Percentiles rank a stretch among this genome's conserved stretches.
Conservation (phyloP, 208 protist species). For the Leishmania arabica region DNA sequence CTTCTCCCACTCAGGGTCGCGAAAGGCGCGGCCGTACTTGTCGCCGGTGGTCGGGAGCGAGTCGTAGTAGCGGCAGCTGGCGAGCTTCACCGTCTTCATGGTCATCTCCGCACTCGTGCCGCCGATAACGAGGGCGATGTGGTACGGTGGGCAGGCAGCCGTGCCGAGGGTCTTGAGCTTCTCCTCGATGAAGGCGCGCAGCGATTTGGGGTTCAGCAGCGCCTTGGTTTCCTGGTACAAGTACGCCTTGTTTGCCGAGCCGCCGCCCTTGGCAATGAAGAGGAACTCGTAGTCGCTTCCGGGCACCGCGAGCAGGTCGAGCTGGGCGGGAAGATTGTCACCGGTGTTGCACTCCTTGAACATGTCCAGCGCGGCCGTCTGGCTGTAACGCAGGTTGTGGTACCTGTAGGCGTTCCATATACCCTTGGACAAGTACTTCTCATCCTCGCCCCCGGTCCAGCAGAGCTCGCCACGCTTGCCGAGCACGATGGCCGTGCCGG, state of each 20-base stretch:
- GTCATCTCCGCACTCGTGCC: constrained; percentile 97
- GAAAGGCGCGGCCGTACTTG: constrained; percentile 93
- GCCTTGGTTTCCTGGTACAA: constrained; percentile 98
- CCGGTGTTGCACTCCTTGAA: constrained; percentile 98
- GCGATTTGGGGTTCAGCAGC: constrained; percentile 92
- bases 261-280: constrained; percentile 98
- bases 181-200: constrained; percentile 93
- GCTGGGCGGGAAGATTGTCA: constrained; percentile 97
- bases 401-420: constrained; percentile 96
- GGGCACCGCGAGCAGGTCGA: constrained; percentile 94
- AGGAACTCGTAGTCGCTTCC: constrained; percentile 97
- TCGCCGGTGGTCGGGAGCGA: constrained; percentile 94
- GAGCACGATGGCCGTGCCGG: constrained; percentile 97
- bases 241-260: constrained; percentile 98
- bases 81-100: constrained; percentile 98
- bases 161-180: constrained; percentile 96
- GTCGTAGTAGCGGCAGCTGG: constrained; percentile 95
- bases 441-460: constrained; percentile 96
- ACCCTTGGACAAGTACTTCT: constrained; percentile 93
- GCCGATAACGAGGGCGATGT: constrained; percentile 97
- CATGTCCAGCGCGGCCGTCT: constrained; percentile 96
- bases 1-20: constrained; percentile 95
- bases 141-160: constrained; percentile 98
- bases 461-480: constrained; percentile 97
- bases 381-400: constrained; percentile 97